Base-by-base conservation (phyloP, 2,329 filamentous ascomycete species). In the Ceratocystiopsis sp. region DNA sequence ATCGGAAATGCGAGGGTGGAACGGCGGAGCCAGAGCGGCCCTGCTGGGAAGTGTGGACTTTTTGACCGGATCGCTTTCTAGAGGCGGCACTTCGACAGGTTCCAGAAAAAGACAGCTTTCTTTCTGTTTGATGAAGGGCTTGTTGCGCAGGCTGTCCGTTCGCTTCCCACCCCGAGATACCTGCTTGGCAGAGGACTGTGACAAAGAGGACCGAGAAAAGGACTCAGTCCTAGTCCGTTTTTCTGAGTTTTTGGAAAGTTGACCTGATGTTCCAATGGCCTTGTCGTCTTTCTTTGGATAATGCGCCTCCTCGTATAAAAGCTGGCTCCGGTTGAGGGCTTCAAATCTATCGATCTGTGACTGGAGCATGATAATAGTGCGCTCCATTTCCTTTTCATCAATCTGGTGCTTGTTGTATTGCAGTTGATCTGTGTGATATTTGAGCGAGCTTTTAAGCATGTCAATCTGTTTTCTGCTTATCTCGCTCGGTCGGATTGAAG, bases 381-480 rank as follows among this genome's bases (percentile, higher is more conserved):
- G 55, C 46, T 67, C 62, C 54, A 73, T 66, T 33, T 62, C 57
- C 47, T 62, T 64, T 49, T 73, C 71, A 45, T 78, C 73, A 48
- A 78, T 73, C 50, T 78, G 73, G 48, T 78, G 71, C 49, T 66
- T 69, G 53, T 78, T 78, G 60, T 71, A 75, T 42, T 67, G 65
- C 38, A 78, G 56, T 49, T 79, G 73, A 46, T 73, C 68, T 48
- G 76, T 67, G 36, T 70, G 61, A 45, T 69, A 68, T 51, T 67
- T 71, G 46, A 78, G 61, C n/a, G 66, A 65, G n/a, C 54, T 51
- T 36, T 64, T 65, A 43, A 78, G 63, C 37, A 60, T 57, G 18
- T 67, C 63, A 41, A 77, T 65, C 50, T 77, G 73, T 49, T 69
- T 71, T 53, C 61, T 71, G 9, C 71, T 76, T 50, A 77, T 73